phyloP scores from a whole-genome alignment of 148 eudicot species.

The Rhododendron kiyosumense region DNA sequence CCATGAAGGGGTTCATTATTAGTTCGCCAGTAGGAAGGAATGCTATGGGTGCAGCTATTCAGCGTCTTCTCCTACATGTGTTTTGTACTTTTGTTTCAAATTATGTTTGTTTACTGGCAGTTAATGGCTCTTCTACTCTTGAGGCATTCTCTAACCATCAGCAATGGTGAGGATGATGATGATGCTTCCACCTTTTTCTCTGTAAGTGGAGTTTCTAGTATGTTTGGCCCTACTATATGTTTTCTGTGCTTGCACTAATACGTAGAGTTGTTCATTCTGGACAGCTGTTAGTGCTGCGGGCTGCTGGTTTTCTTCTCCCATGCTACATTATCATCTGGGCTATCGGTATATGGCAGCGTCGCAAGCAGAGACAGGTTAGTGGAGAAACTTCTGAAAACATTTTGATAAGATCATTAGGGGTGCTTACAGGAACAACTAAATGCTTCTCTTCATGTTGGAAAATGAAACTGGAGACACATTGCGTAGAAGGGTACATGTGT shows the following conservation, averaged over 20 bases:
- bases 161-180: slow-evolving; percentile 65
- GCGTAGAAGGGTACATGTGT: background rate
- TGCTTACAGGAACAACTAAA: background rate
- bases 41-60: background rate
- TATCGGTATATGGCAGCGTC: slow-evolving; percentile 63
- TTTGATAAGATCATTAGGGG: background rate
- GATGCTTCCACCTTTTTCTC: slow-evolving; percentile 70
- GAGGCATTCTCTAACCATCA: slow-evolving; percentile 69
- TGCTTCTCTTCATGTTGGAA: background rate
- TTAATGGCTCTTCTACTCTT: slow-evolving; percentile 72
- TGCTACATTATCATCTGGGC: slow-evolving; percentile 92
- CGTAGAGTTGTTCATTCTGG: slow-evolving; percentile 11
- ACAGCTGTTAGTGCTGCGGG: slow-evolving; percentile 80
- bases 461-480: background rate
- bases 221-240: slow-evolving; percentile 1
- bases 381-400: background rate
- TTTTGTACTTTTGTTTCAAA: background rate
- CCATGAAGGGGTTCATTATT: background rate
- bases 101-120: slow-evolving; percentile 32
- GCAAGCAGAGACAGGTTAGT: slow-evolving; percentile 74
- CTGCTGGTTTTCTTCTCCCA: slow-evolving; percentile 82
- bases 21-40: background rate
- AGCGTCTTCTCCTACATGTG: background rate
- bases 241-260: slow-evolving; percentile 3
- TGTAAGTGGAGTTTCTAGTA: slow-evolving; percentile 36